Evolutionary conservation across 2,329 filamentous ascomycete genomes (phyloP).

Genomic region (Alternaria viburni): DNA sequence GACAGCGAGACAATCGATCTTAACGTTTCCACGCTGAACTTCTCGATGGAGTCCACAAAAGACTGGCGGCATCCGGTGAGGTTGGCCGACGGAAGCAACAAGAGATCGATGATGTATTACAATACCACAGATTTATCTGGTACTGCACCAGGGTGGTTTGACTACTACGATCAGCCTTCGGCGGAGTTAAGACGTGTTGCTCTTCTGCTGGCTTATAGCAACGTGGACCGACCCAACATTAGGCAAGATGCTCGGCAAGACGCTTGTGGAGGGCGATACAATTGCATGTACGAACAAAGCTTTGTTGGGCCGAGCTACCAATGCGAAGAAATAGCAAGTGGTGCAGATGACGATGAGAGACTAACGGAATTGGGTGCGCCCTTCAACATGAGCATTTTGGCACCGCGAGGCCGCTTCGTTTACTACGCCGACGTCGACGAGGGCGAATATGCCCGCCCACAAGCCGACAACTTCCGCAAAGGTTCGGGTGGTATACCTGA

Average conservation of each 20-base stretch:
- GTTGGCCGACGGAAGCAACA: conserved; percentile 26
- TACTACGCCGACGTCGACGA: conserved; percentile 39
- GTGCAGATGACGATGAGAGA: conserved; percentile 22
- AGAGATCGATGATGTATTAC: conserved; percentile 40
- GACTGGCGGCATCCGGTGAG: conserved; percentile 41
- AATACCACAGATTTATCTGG: conserved; percentile 41
- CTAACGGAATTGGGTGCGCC: conserved; percentile 35
- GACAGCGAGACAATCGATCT: conserved; percentile 21
- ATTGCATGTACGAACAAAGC: conserved; percentile 42
- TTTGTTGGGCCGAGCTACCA: conserved; percentile 44
- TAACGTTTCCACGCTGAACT: conserved; percentile 36
- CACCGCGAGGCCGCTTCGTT: conserved; percentile 35
- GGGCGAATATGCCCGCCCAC: conserved; percentile 39
- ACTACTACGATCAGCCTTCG: conserved; percentile 47
- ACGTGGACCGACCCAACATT: conserved; percentile 33
- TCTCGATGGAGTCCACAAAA: conserved; percentile 39
- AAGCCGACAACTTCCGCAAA: conserved; percentile 26
- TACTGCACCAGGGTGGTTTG: conserved; percentile 33
- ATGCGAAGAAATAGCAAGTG: conserved; percentile 37
- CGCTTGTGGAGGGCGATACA: conserved; percentile 45
- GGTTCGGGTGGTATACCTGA: conserved; percentile 40
- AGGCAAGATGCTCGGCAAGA: conserved; percentile 40
- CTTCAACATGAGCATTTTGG: conserved; percentile 40
- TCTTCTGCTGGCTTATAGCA: conserved; percentile 39
- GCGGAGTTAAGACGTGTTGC: conserved; percentile 37